A percentile compares a stretch with the other conserved stretches of the same genome.
phyloP scores from a whole-genome alignment of 176 grass and related monocot species.

The Pontederia paniculata region DNA sequence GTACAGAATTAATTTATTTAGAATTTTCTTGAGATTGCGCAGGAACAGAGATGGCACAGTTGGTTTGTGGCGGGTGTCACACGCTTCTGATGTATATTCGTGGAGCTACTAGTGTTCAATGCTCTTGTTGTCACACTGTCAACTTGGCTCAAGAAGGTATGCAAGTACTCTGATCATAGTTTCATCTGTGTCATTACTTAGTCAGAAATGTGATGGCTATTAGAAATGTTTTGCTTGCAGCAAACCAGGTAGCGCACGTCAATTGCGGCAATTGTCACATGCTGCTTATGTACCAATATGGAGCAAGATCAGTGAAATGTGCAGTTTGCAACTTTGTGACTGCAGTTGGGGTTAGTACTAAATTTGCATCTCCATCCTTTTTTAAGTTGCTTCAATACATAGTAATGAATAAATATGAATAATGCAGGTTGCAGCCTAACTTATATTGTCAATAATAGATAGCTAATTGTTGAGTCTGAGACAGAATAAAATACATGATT shows the following conservation, averaged over 20 bases:
- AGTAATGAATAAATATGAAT: too few species aligned
- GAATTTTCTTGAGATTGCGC: not conserved
- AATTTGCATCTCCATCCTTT: not conserved
- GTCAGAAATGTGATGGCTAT: too few species aligned
- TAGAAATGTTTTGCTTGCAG: conserved; percentile 23
- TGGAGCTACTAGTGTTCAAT: conserved; percentile 84
- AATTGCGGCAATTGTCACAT: conserved; percentile 86
- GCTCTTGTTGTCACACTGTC: conserved; percentile 96
- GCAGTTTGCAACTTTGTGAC: conserved; percentile 88
- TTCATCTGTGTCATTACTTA: not conserved
- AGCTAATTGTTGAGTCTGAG: not conserved
- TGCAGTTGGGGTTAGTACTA: conserved; percentile 58
- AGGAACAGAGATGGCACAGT: conserved; percentile 96
- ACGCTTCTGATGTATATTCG: conserved; percentile 98
- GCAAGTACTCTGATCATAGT: not conserved
- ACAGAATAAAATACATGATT: not conserved
- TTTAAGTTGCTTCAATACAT: conserved; percentile 4
- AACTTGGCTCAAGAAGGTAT: conserved; percentile 88
- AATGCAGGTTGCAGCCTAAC: not conserved
- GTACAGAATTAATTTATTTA: not conserved
- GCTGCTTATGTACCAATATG: conserved; percentile 98
- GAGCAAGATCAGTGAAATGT: conserved; percentile 90
- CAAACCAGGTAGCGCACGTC: conserved; percentile 90
- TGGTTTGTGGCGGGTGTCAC: conserved; percentile 96
- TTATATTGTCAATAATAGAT: not conserved